A percentile compares a stretch with the other conserved stretches of the same genome.
phyloP scores from a whole-genome alignment of 1,284 basidiomycete genomes.

The Leccinum griseonigrum region DNA sequence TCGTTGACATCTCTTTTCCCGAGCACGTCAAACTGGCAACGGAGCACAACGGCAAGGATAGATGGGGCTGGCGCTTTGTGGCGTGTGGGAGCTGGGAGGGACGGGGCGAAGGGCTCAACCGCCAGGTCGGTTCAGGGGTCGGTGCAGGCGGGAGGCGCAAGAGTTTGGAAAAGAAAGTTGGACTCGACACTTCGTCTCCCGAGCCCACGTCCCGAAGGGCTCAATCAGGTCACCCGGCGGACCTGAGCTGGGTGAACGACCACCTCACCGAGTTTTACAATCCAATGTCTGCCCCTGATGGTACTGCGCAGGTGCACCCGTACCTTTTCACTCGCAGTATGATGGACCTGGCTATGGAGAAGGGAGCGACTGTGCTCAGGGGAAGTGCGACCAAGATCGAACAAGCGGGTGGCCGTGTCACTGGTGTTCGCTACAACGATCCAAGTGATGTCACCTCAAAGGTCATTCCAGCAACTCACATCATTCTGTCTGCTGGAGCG shows the following conservation, averaged over 20 bases:
- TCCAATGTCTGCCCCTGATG: slow-evolving; percentile 53
- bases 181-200: slow-evolving; percentile 32
- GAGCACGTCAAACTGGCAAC: slow-evolving; percentile 80
- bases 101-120: slow-evolving; percentile 38
- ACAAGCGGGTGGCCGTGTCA: slow-evolving; percentile 42
- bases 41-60: slow-evolving; percentile 65
- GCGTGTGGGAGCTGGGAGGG: slow-evolving; percentile 68
- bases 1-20: slow-evolving; percentile 74
- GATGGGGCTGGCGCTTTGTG: slow-evolving; percentile 83
- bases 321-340: slow-evolving; percentile 78
- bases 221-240: slow-evolving; percentile 50
- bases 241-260: slow-evolving; percentile 62
- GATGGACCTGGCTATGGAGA: slow-evolving; percentile 61
- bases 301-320: slow-evolving; percentile 82
- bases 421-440: slow-evolving; percentile 51
- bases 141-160: slow-evolving; percentile 37
- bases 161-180: slow-evolving; percentile 55
- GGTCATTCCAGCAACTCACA: slow-evolving; percentile 53
- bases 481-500: slow-evolving; percentile 81
- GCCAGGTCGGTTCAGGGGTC: slow-evolving; percentile 26
- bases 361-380: slow-evolving; percentile 48
- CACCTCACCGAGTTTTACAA: slow-evolving; percentile 58
- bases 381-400: slow-evolving; percentile 44
- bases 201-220: slow-evolving; percentile 17
- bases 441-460: slow-evolving; percentile 31